phyloP scores from a whole-genome alignment of 169 alveolate genomes.

The Plasmodium chabaudi region DNA sequence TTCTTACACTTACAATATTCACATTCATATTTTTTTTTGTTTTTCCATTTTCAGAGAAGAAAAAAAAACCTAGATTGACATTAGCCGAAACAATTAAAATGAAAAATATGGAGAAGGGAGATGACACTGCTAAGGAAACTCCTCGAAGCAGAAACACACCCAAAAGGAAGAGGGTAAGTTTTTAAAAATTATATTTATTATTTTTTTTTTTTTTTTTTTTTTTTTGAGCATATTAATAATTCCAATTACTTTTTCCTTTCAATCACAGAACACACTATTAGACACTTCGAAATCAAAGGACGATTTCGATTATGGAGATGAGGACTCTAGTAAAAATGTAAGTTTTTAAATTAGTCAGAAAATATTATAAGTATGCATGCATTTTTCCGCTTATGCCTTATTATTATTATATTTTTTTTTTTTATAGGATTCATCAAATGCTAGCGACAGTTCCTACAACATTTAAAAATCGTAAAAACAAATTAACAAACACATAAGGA shows the following conservation, averaged over 20 bases:
- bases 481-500: no score
- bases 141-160: constrained; percentile 17
- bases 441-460: constrained; percentile 67
- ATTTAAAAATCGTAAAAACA: constrained; percentile 9
- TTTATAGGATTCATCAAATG: constrained; percentile 40
- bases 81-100: constrained; percentile 55
- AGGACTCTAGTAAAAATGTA: constrained; percentile 36
- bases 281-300: constrained; percentile 31
- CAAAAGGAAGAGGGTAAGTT: constrained; percentile 34
- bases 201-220: constrained; percentile 1
- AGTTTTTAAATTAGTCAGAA: neutral
- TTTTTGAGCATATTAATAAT: neutral
- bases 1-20: neutral
- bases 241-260: neutral
- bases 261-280: constrained; percentile 36
- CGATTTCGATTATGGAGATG: constrained; percentile 26
- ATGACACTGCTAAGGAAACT: constrained; percentile 8
- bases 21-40: neutral
- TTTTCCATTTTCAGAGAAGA: constrained; percentile 25
- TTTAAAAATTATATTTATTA: neutral
- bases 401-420: constrained; percentile 9
- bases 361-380: neutral
- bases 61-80: constrained; percentile 61
- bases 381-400: no score
- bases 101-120: constrained; percentile 30